Evolutionary conservation across 1,139 yeast genomes (phyloP).

Genomic region (Yueomyces sp.): DNA sequence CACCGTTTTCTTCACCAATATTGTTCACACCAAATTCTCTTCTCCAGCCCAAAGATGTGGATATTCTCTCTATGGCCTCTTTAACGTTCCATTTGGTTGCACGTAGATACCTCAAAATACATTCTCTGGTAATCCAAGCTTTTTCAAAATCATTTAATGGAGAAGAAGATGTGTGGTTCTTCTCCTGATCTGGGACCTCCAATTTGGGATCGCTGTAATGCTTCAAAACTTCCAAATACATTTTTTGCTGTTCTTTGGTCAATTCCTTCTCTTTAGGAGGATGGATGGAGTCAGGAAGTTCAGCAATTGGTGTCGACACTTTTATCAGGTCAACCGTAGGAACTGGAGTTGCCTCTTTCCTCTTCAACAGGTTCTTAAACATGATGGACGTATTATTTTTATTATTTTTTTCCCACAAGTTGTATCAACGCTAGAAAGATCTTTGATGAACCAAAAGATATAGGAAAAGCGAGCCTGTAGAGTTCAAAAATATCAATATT

Average conservation of each 20-base stretch:
- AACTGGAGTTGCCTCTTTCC: slow-evolving; percentile 18
- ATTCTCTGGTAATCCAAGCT: slow-evolving; percentile 87
- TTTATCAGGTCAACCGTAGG: slow-evolving; percentile 17
- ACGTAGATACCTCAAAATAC: slow-evolving; percentile 71
- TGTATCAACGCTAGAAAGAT: too few species aligned
- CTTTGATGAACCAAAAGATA: too few species aligned
- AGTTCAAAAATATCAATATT: too few species aligned
- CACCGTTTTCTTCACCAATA: slow-evolving; percentile 31
- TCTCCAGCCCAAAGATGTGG: slow-evolving; percentile 77
- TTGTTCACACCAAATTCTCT: slow-evolving; percentile 77
- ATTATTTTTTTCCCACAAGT: too few species aligned
- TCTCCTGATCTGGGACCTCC: slow-evolving; percentile 28
- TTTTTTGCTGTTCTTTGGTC: slow-evolving; percentile 39
- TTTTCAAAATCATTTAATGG: slow-evolving; percentile 50
- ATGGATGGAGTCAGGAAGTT: slow-evolving; percentile 34
- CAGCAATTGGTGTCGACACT: slow-evolving; percentile 36
- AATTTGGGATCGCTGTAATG: slow-evolving; percentile 44
- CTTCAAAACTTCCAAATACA: slow-evolving; percentile 44
- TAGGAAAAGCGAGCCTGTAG: too few species aligned
- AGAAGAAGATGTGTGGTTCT: slow-evolving; percentile 14
- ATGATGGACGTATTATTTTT: slow-evolving; percentile 1
- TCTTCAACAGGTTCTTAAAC: slow-evolving; percentile 18
- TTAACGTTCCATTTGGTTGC: slow-evolving; percentile 81
- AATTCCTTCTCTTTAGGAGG: slow-evolving; percentile 42
- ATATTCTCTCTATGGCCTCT: slow-evolving; percentile 62